Percentiles rank a stretch among this genome's conserved stretches.
Evolutionary conservation across 1,284 basidiomycete genomes (phyloP).

Genomic region (Mycena sp.): DNA sequence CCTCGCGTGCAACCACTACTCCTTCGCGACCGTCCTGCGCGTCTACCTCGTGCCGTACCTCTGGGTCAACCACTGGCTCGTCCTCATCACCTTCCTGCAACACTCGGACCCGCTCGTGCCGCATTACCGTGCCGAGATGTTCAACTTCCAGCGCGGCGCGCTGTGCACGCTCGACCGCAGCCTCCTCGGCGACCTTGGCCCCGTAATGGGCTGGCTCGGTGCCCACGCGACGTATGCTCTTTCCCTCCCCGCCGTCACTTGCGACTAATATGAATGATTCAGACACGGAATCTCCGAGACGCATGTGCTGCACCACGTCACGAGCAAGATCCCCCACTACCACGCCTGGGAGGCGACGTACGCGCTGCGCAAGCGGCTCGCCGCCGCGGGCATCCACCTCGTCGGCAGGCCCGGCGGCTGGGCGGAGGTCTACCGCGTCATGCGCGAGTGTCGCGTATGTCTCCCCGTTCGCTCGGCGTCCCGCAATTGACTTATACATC

Average conservation of each 20-base stretch:
- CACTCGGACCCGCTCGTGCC: conserved; percentile 89
- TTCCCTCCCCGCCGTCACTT: not conserved
- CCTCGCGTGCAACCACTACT: conserved; percentile 61
- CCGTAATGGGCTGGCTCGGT: conserved; percentile 66
- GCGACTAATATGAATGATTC: not conserved
- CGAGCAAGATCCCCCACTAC: conserved; percentile 85
- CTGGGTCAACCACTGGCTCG: conserved; percentile 78
- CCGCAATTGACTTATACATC: conserved; percentile 18
- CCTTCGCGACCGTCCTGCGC: conserved; percentile 72
- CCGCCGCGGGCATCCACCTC: conserved; percentile 57
- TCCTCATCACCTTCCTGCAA: conserved; percentile 84
- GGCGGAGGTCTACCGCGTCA: conserved; percentile 65
- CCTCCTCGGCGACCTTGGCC: conserved; percentile 73
- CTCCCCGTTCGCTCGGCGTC: not conserved
- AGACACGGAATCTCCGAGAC: conserved; percentile 80
- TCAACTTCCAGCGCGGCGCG: conserved; percentile 88
- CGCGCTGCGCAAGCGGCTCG: conserved; percentile 78
- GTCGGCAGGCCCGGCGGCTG: conserved; percentile 63
- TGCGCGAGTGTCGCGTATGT: conserved; percentile 61
- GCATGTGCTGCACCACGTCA: conserved; percentile 82
- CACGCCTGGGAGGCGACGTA: conserved; percentile 85
- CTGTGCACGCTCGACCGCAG: conserved; percentile 83
- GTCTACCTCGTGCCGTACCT: conserved; percentile 86
- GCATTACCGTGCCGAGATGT: conserved; percentile 82
- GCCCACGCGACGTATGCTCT: conserved; percentile 55